phyloP scores from a whole-genome alignment of 192 early-diverging fungal genomes.

The Coemansia sp. region DNA sequence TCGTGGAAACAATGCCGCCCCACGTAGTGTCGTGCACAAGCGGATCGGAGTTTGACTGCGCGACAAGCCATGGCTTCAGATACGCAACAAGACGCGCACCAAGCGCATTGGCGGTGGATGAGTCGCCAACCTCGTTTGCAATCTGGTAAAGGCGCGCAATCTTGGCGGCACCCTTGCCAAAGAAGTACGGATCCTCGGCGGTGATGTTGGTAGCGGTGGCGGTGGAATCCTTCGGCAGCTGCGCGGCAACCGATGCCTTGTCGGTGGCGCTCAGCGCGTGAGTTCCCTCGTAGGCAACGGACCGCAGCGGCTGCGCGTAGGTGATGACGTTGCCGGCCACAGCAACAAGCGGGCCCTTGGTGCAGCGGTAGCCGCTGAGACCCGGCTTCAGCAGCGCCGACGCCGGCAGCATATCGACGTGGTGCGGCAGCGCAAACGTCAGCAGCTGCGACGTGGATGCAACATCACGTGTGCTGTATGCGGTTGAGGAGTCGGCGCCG shows the following conservation, averaged over 20 bases:
- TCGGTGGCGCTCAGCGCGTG: constrained; percentile 29
- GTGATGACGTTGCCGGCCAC: constrained; percentile 53
- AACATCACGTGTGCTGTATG: constrained; percentile 15
- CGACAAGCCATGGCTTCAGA: constrained; percentile 44
- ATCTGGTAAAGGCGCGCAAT: constrained; percentile 57
- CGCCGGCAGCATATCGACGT: constrained; percentile 34
- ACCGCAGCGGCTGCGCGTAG: constrained; percentile 43
- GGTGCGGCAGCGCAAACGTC: constrained; percentile 55
- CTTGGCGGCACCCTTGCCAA: constrained; percentile 55
- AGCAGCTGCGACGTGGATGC: constrained; percentile 35
- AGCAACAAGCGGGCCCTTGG: constrained; percentile 56
- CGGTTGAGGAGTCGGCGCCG: constrained; percentile 14
- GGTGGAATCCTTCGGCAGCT: constrained; percentile 38
- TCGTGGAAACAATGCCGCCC: constrained; percentile 52
- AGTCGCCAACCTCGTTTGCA: constrained; percentile 46
- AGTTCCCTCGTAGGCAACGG: constrained; percentile 31
- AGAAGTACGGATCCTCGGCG: constrained; percentile 56
- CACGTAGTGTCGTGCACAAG: constrained; percentile 54
- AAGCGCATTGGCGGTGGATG: constrained; percentile 12
- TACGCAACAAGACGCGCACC: constrained; percentile 10
- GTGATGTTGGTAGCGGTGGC: constrained; percentile 22
- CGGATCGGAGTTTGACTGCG: constrained; percentile 36
- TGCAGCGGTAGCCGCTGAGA: constrained; percentile 46
- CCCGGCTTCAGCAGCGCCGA: constrained; percentile 12
- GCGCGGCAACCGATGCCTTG: constrained; percentile 26